Evolutionary conservation across 768 basidiomycete species (phyloP).

Genomic region (Candolleomyces aberdarensis): DNA sequence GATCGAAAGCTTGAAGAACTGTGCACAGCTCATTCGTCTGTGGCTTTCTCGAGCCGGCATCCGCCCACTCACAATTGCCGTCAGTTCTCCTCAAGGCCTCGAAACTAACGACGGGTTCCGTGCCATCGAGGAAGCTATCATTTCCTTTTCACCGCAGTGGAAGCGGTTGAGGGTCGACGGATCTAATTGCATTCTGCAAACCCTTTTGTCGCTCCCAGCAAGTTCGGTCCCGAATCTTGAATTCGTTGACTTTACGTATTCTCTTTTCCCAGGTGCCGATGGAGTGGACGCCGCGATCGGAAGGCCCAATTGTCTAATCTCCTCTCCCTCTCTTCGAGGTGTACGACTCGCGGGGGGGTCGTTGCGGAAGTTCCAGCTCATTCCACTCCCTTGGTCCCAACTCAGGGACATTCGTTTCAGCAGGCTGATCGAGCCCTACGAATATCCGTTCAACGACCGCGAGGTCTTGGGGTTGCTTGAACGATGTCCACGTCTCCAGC

Average conservation of each 20-base stretch:
- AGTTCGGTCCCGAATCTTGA: background rate
- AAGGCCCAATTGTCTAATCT: background rate
- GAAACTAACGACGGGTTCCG: background rate
- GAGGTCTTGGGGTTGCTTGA: background rate
- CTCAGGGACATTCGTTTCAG: background rate
- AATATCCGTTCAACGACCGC: background rate
- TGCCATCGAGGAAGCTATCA: background rate
- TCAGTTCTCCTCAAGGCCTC: background rate
- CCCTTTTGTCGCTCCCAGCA: background rate
- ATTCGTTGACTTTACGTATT: background rate
- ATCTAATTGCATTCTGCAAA: background rate
- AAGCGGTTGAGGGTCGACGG: background rate
- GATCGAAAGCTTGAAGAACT: background rate
- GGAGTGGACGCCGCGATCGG: background rate
- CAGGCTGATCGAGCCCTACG: background rate
- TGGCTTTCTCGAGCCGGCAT: background rate
- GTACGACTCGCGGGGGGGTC: background rate
- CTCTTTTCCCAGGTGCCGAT: background rate
- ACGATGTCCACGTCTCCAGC: background rate
- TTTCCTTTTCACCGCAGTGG: background rate
- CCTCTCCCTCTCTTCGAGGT: background rate
- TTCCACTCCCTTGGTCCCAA: background rate
- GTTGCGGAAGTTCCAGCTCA: background rate
- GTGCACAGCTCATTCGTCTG: background rate
- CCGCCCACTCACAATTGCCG: background rate